These are phyloP conservation scores for Micractinium conductrix DNA, from an alignment of 139 green algal genomes.

Conservation along the genomic window DNA sequence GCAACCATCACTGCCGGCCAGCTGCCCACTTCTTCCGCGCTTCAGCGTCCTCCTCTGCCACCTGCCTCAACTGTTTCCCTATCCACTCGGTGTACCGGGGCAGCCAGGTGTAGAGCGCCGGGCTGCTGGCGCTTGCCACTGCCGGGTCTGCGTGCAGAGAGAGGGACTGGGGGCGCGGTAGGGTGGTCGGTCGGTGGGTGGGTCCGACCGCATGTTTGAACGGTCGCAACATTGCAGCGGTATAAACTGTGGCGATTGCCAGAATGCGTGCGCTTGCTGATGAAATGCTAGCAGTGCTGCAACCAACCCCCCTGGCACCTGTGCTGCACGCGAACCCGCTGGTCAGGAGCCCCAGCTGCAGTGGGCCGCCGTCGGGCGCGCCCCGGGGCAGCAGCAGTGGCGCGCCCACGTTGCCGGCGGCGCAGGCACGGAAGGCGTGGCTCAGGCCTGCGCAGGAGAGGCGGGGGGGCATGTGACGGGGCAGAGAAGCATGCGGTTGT, in stretches of 20 bases:
- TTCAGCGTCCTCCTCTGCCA: background rate
- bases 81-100: constrained; percentile 11
- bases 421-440: constrained; percentile 12
- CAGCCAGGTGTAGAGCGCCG: constrained; percentile 13
- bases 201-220: too few species aligned
- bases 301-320: too few species aligned
- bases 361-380: background rate
- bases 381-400: constrained; percentile 5
- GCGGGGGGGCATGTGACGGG: background rate
- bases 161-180: too few species aligned
- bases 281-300: too few species aligned
- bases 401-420: constrained; percentile 2
- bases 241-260: too few species aligned
- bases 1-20: too few species aligned
- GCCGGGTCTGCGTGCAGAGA: too few species aligned
- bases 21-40: background rate
- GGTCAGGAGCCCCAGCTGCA: constrained; percentile 13
- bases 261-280: too few species aligned
- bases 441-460: background rate
- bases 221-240: too few species aligned
- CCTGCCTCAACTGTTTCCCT: background rate
- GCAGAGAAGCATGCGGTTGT: background rate
- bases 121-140: constrained; percentile 10
- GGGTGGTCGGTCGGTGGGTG: too few species aligned
- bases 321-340: constrained; percentile 18